These are phyloP conservation scores for Vigna trinervia DNA, from an alignment of 306 rosid species.

Conservation along the genomic window DNA sequence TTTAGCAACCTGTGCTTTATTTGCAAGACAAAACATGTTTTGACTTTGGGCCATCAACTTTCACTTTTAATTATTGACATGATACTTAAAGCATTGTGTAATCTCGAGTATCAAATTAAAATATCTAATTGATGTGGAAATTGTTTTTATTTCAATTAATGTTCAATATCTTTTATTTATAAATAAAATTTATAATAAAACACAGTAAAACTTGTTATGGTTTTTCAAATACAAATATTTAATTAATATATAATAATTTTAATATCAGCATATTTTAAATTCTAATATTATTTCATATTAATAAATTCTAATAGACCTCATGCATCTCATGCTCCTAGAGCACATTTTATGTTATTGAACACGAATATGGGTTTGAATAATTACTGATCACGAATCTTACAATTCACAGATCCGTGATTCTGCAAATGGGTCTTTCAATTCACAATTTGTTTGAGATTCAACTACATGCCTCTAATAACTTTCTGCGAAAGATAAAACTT, in stretches of 20 bases:
- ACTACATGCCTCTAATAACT: too few species aligned
- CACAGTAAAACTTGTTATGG: not conserved
- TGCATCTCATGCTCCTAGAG: not conserved
- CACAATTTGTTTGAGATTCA: not conserved
- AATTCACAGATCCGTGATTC: not conserved
- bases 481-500: not conserved
- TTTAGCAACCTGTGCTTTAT: not conserved
- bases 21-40: not conserved
- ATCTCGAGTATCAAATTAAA: not conserved
- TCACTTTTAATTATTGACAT: not conserved
- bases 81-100: not conserved
- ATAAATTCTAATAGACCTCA: not conserved
- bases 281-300: not conserved
- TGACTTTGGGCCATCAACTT: not conserved
- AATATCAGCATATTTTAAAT: not conserved
- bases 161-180: not conserved
- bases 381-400: not conserved
- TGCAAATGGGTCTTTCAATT: not conserved
- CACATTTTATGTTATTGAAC: not conserved
- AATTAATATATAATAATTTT: not conserved
- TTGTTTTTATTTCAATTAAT: not conserved
- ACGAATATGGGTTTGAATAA: not conserved
- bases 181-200: not conserved
- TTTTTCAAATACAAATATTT: not conserved
- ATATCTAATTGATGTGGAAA: not conserved